Conservation (phyloP, 129 eudicot genomes). For the Centella asiatica region DNA sequence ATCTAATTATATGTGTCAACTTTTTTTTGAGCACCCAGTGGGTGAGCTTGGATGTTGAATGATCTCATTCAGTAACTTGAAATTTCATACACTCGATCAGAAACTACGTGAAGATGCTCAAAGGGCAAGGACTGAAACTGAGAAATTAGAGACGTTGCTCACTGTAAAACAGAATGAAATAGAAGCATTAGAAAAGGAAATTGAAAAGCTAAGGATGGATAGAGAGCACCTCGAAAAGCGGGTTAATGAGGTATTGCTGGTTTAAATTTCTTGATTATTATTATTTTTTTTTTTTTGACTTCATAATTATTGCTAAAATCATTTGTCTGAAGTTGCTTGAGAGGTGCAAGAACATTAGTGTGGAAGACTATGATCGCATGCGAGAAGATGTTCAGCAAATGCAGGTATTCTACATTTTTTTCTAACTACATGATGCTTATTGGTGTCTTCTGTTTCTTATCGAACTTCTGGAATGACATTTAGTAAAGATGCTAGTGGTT, state of each 20-base stretch:
- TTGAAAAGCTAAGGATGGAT: constrained; percentile 35
- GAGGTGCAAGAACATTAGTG: constrained; percentile 48
- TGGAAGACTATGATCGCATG: constrained; percentile 65
- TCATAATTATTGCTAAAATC: background rate
- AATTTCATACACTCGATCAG: constrained; percentile 4
- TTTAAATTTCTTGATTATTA: background rate
- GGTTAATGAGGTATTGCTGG: constrained; percentile 33
- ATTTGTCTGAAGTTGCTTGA: constrained; percentile 28
- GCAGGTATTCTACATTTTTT: constrained; percentile 23
- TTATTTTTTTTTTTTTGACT: background rate
- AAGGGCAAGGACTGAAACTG: constrained; percentile 34
- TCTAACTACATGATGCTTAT: background rate
- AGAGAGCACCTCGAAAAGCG: constrained; percentile 34
- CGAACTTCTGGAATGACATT: background rate
- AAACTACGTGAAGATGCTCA: constrained; percentile 59
- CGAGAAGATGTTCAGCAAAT: constrained; percentile 43
- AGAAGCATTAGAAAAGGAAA: constrained; percentile 49
- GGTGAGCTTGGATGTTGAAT: background rate
- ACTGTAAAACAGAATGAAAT: constrained; percentile 42
- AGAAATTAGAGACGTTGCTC: constrained; percentile 41
- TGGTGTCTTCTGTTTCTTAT: background rate
- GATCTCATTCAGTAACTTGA: background rate
- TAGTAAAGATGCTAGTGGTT: too few relatives aligned
- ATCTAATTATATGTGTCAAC: background rate
- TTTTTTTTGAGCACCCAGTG: background rate